Evolutionary conservation across 2,329 filamentous ascomycete species (phyloP), one percentile per base, ranked within the genome.

Genomic region (Fusarium foetens): DNA sequence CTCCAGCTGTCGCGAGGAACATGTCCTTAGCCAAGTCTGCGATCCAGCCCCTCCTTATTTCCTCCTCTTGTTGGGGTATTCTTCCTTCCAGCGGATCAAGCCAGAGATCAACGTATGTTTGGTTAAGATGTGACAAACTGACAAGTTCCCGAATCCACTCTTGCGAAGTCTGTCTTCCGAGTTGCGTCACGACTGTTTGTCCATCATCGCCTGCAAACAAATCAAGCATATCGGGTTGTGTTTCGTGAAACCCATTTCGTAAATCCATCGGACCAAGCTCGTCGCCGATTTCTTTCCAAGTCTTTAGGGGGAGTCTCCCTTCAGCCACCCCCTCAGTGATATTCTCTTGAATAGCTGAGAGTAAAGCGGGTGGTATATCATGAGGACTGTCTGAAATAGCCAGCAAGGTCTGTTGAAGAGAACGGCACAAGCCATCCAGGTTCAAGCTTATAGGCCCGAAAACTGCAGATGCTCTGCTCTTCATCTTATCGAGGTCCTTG

Each of bases 1-100:
- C 76, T 21, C 80, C 81, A 39, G 79, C 79, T 23, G 77, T 80
- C 6, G 81, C 78, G 12, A 83, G 66, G 58, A 82, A 81, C 27
- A 78, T 68, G 19, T 82, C 80, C 38, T 75, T 77, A 5, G 81
- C 81, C 23, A 82, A 33, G 42, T 81, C 80, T 11, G 75, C 65
- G 13, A 82, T 64, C 79, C 80, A 81, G 3, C 67, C 60, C 63
- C 66, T 70, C 35, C 79, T 72, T 17, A 65, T 36, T 17, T 66
- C 66, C 35, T 79, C 76, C 25, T 77, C 69, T 23, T 78, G 63
- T 21, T 75, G 62, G 16, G 77, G 66, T 4, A 81, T 17, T 14
- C 59, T 72, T 13, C 70, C 73, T 23, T 73, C 74, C 3, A 76
- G 36, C 4, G 76, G 73, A 17, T 78, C 72, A 11, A 83, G 66